Evolutionary conservation across 495 filamentous ascomycete genomes (phyloP).

Genomic region (Aspergillus cavernicola): DNA sequence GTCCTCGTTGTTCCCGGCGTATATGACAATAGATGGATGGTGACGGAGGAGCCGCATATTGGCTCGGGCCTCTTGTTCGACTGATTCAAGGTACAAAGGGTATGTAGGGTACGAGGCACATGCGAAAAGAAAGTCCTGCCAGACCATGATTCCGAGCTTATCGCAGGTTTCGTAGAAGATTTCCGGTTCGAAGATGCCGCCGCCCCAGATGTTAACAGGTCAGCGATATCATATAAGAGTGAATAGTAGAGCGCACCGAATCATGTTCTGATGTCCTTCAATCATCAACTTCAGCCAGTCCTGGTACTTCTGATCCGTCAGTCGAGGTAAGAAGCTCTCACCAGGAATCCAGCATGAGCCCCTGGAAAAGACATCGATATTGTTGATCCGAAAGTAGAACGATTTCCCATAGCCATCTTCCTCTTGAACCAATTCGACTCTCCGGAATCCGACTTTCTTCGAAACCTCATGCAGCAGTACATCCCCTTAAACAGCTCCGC

Average conservation of each 20-base stretch:
- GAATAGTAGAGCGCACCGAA: constrained; percentile 41
- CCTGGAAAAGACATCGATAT: constrained; percentile 75
- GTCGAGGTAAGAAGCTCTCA: constrained; percentile 70
- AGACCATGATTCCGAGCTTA: constrained; percentile 71
- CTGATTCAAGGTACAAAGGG: constrained; percentile 61
- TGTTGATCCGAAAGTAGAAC: constrained; percentile 83
- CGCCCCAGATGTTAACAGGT: constrained; percentile 58
- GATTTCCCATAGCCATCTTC: constrained; percentile 65
- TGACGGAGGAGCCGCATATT: constrained; percentile 75
- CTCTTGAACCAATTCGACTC: constrained; percentile 66
- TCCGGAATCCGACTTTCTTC: constrained; percentile 70
- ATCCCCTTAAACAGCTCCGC: constrained; percentile 41
- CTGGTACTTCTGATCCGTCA: constrained; percentile 60
- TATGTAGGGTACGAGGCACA: constrained; percentile 77
- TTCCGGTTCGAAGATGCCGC: constrained; percentile 71
- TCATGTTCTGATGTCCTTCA: constrained; percentile 68
- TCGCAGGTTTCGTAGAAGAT: constrained; percentile 72
- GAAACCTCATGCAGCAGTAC: constrained; percentile 42
- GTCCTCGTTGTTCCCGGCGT: constrained; percentile 90
- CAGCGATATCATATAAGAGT: constrained; percentile 9
- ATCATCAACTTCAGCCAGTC: constrained; percentile 69
- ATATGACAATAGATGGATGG: constrained; percentile 84
- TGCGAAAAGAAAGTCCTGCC: constrained; percentile 82
- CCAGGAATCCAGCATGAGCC: constrained; percentile 87
- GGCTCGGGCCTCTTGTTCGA: constrained; percentile 66